Percentiles rank a stretch among this genome's conserved stretches.
phyloP scores from a whole-genome alignment of 441 rosid species.

The Pelargonium cotyledonis region DNA sequence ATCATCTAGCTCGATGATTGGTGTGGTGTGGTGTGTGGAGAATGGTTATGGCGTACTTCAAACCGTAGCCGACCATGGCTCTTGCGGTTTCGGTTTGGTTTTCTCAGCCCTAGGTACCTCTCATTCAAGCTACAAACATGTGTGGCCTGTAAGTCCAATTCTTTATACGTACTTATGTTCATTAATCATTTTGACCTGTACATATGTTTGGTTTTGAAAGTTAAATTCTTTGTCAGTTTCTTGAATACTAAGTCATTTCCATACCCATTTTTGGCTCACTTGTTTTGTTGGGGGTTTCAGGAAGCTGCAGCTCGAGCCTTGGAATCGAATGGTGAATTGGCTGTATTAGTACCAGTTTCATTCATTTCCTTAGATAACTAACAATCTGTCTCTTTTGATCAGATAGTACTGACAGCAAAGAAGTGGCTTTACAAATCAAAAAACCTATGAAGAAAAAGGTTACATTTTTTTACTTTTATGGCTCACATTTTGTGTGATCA shows the following conservation, averaged over 20 bases:
- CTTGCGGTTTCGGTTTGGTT: too few species aligned
- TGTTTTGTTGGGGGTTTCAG: slow-evolving; percentile 32
- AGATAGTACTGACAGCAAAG: slow-evolving; percentile 17
- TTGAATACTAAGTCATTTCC: neutral
- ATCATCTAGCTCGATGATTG: too few species aligned
- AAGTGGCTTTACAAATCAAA: slow-evolving; percentile 8
- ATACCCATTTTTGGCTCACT: neutral
- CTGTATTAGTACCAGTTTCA: slow-evolving; percentile 6
- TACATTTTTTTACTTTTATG: neutral
- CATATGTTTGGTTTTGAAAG: too few species aligned
- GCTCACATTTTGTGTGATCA: too few species aligned
- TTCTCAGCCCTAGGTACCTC: too few species aligned
- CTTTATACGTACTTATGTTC: too few species aligned
- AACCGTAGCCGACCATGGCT: too few species aligned
- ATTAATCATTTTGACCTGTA: too few species aligned
- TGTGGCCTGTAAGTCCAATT: slow-evolving; percentile 66
- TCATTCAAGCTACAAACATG: slow-evolving; percentile 49
- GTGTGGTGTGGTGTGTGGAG: too few species aligned
- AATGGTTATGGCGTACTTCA: too few species aligned
- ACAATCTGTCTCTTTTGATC: too few species aligned
- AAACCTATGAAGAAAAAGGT: neutral
- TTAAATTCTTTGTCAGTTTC: too few species aligned
- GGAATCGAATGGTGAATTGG: slow-evolving; percentile 45
- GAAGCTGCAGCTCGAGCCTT: slow-evolving; percentile 56
- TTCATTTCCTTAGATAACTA: slow-evolving; percentile 4